Conservation (phyloP, 441 rosid genomes). For the Bocquillonia castaneifolia region DNA sequence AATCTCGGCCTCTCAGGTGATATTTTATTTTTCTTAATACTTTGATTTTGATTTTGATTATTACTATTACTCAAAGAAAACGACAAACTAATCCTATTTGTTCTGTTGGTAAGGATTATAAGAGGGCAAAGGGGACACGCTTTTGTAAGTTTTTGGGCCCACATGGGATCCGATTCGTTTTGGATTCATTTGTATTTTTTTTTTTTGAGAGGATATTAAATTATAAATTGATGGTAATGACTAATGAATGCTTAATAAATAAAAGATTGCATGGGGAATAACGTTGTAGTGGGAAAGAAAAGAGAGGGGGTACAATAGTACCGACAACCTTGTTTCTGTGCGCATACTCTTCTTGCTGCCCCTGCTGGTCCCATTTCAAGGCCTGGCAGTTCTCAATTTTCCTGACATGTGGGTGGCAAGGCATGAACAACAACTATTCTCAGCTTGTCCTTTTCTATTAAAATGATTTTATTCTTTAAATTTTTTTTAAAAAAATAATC, state of each 20-base stretch:
- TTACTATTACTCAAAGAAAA: too few species aligned
- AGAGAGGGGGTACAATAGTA: background rate
- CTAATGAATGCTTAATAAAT: too few species aligned
- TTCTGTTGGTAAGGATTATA: too few species aligned
- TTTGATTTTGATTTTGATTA: background rate
- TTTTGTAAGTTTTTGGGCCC: constrained; percentile 8
- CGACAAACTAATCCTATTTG: too few species aligned
- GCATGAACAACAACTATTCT: background rate
- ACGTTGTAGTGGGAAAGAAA: too few species aligned
- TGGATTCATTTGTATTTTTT: background rate
- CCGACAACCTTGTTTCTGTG: background rate
- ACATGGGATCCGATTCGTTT: background rate
- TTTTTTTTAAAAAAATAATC: too few species aligned
- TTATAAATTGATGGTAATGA: too few species aligned
- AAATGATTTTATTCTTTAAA: background rate
- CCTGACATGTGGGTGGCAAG: background rate
- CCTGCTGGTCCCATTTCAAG: background rate
- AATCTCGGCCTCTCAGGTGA: constrained; percentile 47
- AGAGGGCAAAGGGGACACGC: background rate
- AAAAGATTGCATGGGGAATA: background rate
- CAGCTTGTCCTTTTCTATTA: background rate
- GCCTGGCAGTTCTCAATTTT: background rate
- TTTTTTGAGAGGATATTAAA: too few species aligned
- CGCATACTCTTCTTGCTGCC: background rate
- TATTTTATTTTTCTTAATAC: background rate